Percentiles rank a stretch among this genome's conserved stretches.
phyloP scores from a whole-genome alignment of 2,329 filamentous ascomycete species.

The Onygena corvina region DNA sequence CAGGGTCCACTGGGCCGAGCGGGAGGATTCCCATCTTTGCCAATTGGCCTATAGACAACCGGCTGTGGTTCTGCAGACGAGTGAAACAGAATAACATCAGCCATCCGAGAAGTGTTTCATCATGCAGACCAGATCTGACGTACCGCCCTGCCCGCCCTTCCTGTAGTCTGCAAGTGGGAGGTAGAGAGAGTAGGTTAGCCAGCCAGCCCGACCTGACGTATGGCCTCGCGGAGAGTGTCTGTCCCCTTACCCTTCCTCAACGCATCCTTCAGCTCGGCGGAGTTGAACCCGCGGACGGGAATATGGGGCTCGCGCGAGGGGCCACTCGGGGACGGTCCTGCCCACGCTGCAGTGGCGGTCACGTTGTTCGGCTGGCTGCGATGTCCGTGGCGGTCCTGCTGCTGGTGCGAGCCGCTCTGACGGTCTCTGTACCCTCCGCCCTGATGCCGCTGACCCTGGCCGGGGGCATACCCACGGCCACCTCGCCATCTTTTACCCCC shows the following conservation, averaged over 20 bases:
- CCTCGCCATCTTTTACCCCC: conserved; percentile 28
- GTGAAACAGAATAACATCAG: not conserved
- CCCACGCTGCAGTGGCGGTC: conserved; percentile 22
- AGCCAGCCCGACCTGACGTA: not conserved
- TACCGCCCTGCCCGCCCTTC: conserved; percentile 20
- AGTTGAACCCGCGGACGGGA: conserved; percentile 35
- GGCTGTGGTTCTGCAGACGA: conserved; percentile 9
- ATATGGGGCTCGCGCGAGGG: conserved; percentile 30
- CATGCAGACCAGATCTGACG: not conserved
- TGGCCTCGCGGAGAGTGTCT: not conserved
- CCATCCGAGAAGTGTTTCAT: not conserved
- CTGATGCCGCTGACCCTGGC: conserved; percentile 29
- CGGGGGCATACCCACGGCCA: conserved; percentile 26
- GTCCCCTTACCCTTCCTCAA: conserved; percentile 29
- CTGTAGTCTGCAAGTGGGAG: not conserved
- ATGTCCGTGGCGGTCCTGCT: conserved; percentile 18
- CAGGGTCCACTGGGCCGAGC: conserved; percentile 31
- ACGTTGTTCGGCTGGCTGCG: conserved; percentile 18
- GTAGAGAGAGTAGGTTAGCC: not conserved
- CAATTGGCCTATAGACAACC: conserved; percentile 29
- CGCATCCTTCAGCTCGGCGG: conserved; percentile 30
- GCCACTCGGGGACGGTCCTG: conserved; percentile 12
- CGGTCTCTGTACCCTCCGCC: conserved; percentile 19
- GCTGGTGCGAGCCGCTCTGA: conserved; percentile 21
- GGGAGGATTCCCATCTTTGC: conserved; percentile 24